Base-by-base conservation (phyloP, 148 eudicot genomes). In the Vaccinium macrocarpon region DNA sequence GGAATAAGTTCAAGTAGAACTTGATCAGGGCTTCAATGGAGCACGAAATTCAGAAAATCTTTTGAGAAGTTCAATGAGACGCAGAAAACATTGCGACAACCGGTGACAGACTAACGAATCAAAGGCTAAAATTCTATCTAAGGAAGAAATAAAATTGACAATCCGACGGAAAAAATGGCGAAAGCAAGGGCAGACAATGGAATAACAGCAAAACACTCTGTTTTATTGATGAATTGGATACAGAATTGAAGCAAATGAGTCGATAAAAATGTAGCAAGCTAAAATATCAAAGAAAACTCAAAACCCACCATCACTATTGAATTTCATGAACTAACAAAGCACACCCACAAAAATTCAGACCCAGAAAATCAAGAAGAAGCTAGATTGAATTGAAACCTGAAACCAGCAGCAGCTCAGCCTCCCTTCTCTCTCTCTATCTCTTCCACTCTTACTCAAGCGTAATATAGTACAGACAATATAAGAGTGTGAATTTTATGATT, bases 391-490 rank as follows among this genome's bases (percentile, higher is more conserved):
- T 48, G 55, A 81, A 15, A 81, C 59, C 29, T 8, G 46, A 48
- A 42, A 42, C 46, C 46, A 42, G 46, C 52, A 35, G 25, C 4
- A 48, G 70, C 53, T 49, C 42, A 49, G 7, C 32, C 12, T 75
- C 19, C 29, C 21, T 5, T 78, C 81, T 78, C 74, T 64, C 83
- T 80, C 82, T 57, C 68, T 61, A 55, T 21, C 27, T 42, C 53
- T 48, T 55, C 19, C 27, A 21, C 73, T 80, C 57, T 46, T 13
- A 19, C 73, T 68, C 32, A 27, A 25, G 18, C 21, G 27, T n/a
- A 21, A 6, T 23, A 27, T 8, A 73, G 5, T 42, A 48, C 21
- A 46, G 68, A 81, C 42, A 64, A 56, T 8, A 76, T 27, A 50
- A 29, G 71, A 50, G 55, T 23, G 62, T 25, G 64, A 77, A 19